Evolutionary conservation across 148 eudicot species (phyloP), one percentile per base, ranked within the genome.

Genomic region (Fagopyrum esculentum): DNA sequence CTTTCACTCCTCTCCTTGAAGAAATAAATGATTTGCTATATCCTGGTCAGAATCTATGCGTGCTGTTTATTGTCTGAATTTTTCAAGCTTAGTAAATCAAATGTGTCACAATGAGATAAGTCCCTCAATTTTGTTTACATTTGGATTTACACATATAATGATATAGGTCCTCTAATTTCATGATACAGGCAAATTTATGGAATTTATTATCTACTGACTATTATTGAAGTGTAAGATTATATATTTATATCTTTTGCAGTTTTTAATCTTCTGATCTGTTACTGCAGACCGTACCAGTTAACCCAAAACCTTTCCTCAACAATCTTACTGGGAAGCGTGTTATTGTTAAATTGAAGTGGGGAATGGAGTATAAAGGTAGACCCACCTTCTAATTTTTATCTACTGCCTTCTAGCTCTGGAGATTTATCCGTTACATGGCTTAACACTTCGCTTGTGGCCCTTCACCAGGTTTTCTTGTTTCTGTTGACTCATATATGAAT

Each of bases 401-500:
- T 73, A 1, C 47, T 51, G 8, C 5, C 16, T 12, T 55, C 52
- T 45, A 16, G 19, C 45, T 59, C 19, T 74, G 52, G 22, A 74
- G 17, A 59, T 66, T 12, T 40, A 12, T 35, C 40, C 5, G 7
- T 7, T 66, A 66, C 16, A 66, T 40, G 16, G 8, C 3, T 13
- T 60, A 5, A 17, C 48, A 60, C 9, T 9, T 69, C n/a, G 43
- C 15, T n/a, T 50, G 71, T 11, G 47, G 57, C 13, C 17, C 52
- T 55, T 45, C 57, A 47, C 76, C 86, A 89, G 93, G 93, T 57
- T 89, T 75, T 80, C 89, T 89, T 30, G 90, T 82, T 63, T 89
- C 93, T 17, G 90, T 87, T 26, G 93, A 89, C 82, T 85, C 88
- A 13, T 89, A 89, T 85, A 89, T 89, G 93, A 89, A 89, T 82